These are phyloP conservation scores for Aristolochia contorta DNA, from an alignment of 164 flowering plant genomes.

Conservation along the genomic window DNA sequence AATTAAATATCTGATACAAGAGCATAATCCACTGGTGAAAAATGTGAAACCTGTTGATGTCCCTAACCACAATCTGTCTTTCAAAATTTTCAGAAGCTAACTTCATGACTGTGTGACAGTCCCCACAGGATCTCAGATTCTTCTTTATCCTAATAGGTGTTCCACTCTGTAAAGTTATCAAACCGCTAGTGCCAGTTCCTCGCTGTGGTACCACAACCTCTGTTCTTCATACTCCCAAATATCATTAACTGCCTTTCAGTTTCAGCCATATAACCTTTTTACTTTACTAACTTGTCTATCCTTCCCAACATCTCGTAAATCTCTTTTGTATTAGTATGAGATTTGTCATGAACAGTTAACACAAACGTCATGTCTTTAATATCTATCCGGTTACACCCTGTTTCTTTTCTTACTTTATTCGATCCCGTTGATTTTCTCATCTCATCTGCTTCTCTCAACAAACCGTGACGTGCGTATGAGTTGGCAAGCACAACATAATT, in stretches of 20 bases:
- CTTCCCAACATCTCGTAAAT: constrained; percentile 23
- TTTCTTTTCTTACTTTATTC: constrained; percentile 37
- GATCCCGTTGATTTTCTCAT: constrained; percentile 44
- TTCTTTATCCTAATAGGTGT: constrained; percentile 27
- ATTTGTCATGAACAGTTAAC: constrained; percentile 39
- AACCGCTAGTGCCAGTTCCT: constrained; percentile 24
- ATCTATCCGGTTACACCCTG: constrained; percentile 65
- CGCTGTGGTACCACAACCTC: constrained; percentile 19
- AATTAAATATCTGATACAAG: constrained; percentile 8
- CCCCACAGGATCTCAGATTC: constrained; percentile 47
- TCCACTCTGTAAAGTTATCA: constrained; percentile 6
- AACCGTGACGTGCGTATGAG: constrained; percentile 37
- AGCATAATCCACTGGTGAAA: constrained; percentile 20
- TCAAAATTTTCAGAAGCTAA: constrained; percentile 30
- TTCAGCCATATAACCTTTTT: constrained; percentile 20
- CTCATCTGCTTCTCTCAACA: constrained; percentile 40
- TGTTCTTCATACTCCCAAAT: constrained; percentile 18
- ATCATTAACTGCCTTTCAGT: constrained; percentile 16
- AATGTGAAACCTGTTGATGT: constrained; percentile 46
- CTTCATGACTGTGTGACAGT: constrained; percentile 54
- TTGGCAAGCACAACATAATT: constrained; percentile 52
- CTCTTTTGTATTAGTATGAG: constrained; percentile 24
- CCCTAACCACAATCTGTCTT: constrained; percentile 35
- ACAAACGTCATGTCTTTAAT: constrained; percentile 32
- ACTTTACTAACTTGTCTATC: constrained; percentile 13